Evolutionary conservation across 2,329 filamentous ascomycete species (phyloP).

Genomic region (Fusarium napiforme): DNA sequence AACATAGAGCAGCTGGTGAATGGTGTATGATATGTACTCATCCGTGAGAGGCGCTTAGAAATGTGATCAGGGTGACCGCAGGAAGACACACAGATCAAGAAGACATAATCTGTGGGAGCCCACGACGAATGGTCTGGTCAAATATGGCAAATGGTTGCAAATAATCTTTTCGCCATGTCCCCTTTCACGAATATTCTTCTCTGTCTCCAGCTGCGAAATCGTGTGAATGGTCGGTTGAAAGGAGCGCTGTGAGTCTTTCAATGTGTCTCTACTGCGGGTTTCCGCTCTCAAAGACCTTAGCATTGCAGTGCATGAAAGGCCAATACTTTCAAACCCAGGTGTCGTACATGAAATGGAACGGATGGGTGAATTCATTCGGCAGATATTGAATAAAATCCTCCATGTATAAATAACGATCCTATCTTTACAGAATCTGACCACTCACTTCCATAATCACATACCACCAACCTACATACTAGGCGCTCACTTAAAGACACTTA

Average conservation of each 20-base stretch:
- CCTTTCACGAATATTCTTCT: not conserved
- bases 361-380: fast-evolving
- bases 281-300: not conserved
- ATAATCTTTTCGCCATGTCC: not conserved
- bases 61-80: not conserved
- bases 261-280: not conserved
- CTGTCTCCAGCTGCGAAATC: not conserved
- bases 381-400: not conserved
- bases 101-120: not conserved
- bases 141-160: not conserved
- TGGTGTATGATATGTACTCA: too few relatives aligned
- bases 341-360: not conserved
- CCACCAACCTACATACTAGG: not conserved
- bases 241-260: not conserved
- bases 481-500: not conserved
- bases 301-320: not conserved
- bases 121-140: not conserved
- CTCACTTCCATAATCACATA: not conserved
- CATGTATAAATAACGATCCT: not conserved
- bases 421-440: not conserved
- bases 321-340: not conserved
- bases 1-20: too few relatives aligned
- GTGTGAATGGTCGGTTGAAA: not conserved
- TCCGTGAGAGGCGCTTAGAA: too few relatives aligned
- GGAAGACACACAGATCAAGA: not conserved